Base-by-base conservation (phyloP, 1,284 basidiomycete species). In the Melanopsichium pennsylvanicum region DNA sequence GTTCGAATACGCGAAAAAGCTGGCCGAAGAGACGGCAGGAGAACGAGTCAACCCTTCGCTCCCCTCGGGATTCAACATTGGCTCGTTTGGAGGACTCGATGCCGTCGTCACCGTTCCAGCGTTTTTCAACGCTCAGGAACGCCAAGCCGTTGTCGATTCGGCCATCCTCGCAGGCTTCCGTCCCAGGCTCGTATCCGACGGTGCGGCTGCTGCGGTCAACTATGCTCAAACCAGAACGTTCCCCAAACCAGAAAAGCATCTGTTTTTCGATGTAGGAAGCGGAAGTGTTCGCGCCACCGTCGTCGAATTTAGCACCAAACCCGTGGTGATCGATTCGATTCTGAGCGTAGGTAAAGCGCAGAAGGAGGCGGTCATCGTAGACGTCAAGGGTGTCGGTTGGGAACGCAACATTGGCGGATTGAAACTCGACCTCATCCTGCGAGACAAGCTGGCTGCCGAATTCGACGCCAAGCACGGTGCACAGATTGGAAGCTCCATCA, bases 171-270 rank as follows among this genome's bases (percentile, higher is more conserved):
- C 93, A 18, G 95, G 94, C 1, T 83, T 99, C 58, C 87, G 87
- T 16, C 89, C 90, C 22, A 88, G 90, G 0, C 85, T 98, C 60
- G 87, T 98, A 58, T 91, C 93, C 71, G 96, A 99, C 79, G 94
- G 94, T 35, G 90, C 92, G 0, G 70, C 77, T 3, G 76, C 69
- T 6, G 78, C 76, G 8, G 72, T 74, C 55, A 80, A 72, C 84
- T 99, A 92, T 78, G 95, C 94, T 32, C 96, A 97, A 91, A 93
- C 92, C 2, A 87, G 94, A 31, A 86, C 87, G 0, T 98, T 98
- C 84, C 40, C 74, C 7, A 68, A 64, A 54, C 72, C 76, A 12
- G 93, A 96, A 81, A 87, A 89, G 81, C 93, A 98, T 80, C 83
- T 98, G 70, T 89, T 98, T 64, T 97, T 91, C 82, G 96, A 98